These are phyloP conservation scores for Astrocystis sublimbata DNA, from an alignment of 495 filamentous ascomycete genomes.

Conservation along the genomic window DNA sequence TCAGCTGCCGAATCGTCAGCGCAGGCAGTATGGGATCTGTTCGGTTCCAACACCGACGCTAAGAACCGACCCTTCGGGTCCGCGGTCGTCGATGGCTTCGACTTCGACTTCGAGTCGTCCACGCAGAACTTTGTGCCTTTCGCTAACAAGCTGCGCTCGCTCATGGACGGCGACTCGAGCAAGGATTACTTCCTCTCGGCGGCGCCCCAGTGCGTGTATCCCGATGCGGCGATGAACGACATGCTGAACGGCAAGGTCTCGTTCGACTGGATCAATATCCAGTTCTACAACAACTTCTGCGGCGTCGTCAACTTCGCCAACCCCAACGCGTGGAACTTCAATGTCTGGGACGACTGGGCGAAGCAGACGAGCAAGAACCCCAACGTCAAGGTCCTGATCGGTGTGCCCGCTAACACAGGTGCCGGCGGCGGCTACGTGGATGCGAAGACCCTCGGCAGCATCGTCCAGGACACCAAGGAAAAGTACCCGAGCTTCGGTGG, in stretches of 20 bases:
- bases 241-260: constrained; percentile 54
- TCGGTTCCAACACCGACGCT: constrained; percentile 52
- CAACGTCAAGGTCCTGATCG: constrained; percentile 65
- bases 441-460: constrained; percentile 43
- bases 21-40: constrained; percentile 64
- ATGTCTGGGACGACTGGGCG: constrained; percentile 72
- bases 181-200: constrained; percentile 63
- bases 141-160: constrained; percentile 53
- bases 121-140: constrained; percentile 55
- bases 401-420: constrained; percentile 62
- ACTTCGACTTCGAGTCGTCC: constrained; percentile 63
- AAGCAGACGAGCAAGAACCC: constrained; percentile 60
- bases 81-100: constrained; percentile 69
- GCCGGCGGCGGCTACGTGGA: constrained; percentile 62
- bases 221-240: constrained; percentile 60
- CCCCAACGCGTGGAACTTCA: constrained; percentile 67
- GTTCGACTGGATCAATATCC: constrained; percentile 68
- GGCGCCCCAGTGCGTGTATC: constrained; percentile 68
- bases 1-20: constrained; percentile 58
- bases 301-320: constrained; percentile 56
- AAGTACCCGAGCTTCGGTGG: constrained; percentile 64
- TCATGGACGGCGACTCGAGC: constrained; percentile 51
- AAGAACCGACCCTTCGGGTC: constrained; percentile 63
- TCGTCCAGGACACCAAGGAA: constrained; percentile 51
- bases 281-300: constrained; percentile 72